Percentiles rank a stretch among this genome's conserved stretches.
phyloP scores from a whole-genome alignment of 345 rosid genomes.

The Triadica sebifera region DNA sequence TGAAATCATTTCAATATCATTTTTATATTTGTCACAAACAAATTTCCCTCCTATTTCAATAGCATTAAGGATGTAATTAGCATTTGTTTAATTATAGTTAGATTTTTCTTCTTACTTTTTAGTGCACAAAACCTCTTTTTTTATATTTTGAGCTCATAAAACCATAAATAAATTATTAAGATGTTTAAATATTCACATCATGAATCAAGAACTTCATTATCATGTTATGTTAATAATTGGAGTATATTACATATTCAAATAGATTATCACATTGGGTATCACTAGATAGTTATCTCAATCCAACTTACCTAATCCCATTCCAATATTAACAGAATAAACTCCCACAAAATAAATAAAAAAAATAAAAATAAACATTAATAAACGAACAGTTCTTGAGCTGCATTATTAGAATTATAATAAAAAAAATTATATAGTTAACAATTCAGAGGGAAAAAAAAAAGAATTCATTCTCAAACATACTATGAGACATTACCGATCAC shows the following conservation, averaged over 20 bases:
- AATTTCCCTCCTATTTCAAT: neutral
- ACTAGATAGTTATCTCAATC: neutral
- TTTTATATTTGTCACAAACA: neutral
- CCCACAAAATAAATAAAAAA: neutral
- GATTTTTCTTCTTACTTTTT: neutral
- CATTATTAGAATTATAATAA: neutral
- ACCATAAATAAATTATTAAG: neutral
- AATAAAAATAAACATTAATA: too few species aligned
- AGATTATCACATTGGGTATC: neutral
- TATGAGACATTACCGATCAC: constrained; percentile 52
- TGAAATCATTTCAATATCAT: neutral
- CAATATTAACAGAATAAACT: neutral
- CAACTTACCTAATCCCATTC: neutral
- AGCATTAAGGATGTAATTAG: neutral
- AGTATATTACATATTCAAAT: neutral
- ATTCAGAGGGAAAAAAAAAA: neutral
- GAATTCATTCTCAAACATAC: neutral
- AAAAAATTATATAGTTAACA: neutral
- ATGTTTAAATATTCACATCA: neutral
- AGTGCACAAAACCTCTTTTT: too few species aligned
- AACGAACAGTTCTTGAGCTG: too few species aligned
- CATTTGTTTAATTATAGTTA: neutral
- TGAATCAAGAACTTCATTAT: neutral
- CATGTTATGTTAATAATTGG: neutral
- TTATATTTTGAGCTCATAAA: neutral